phyloP scores from a whole-genome alignment of 805 yeast species.

The Metschnikowia matae region DNA sequence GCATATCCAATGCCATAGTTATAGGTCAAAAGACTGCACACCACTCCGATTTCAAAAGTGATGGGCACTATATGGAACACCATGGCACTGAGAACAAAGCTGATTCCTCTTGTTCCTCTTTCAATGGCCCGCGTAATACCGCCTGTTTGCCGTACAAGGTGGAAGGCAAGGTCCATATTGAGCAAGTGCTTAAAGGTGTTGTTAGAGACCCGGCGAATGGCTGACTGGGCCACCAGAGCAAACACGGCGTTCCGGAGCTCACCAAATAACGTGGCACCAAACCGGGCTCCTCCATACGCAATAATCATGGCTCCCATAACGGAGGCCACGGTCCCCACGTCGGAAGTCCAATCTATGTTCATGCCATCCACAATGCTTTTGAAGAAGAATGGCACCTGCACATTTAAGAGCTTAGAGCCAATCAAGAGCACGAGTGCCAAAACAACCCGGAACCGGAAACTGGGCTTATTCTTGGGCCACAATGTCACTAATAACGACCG shows the following conservation, averaged over 20 bases:
- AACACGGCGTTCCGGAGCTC: slow-evolving; percentile 93
- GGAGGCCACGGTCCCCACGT: slow-evolving; percentile 59
- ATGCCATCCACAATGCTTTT: slow-evolving; percentile 81
- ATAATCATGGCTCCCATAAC: slow-evolving; percentile 65
- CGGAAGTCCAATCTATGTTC: slow-evolving; percentile 80
- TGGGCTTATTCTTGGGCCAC: slow-evolving; percentile 74
- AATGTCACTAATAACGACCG: slow-evolving; percentile 62
- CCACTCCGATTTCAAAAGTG: slow-evolving; percentile 85
- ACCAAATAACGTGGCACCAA: slow-evolving; percentile 92
- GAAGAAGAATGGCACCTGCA: slow-evolving; percentile 94
- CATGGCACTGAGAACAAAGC: slow-evolving; percentile 90
- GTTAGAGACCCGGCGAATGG: slow-evolving; percentile 84
- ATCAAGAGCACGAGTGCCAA: slow-evolving; percentile 71
- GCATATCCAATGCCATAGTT: slow-evolving; percentile 90
- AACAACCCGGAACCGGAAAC: slow-evolving; percentile 68
- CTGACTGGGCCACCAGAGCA: slow-evolving; percentile 92
- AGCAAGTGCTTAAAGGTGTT: slow-evolving; percentile 83
- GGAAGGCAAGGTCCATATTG: slow-evolving; percentile 84
- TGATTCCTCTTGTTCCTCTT: slow-evolving; percentile 95
- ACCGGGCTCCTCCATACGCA: slow-evolving; percentile 90
- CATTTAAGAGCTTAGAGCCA: slow-evolving; percentile 80
- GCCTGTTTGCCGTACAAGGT: slow-evolving; percentile 88
- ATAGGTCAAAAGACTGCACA: slow-evolving; percentile 89
- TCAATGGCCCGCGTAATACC: slow-evolving; percentile 95
- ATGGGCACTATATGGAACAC: slow-evolving; percentile 96